Evolutionary conservation across 2,329 filamentous ascomycete species (phyloP).

Genomic region (Neopestalotiopsis sp.): DNA sequence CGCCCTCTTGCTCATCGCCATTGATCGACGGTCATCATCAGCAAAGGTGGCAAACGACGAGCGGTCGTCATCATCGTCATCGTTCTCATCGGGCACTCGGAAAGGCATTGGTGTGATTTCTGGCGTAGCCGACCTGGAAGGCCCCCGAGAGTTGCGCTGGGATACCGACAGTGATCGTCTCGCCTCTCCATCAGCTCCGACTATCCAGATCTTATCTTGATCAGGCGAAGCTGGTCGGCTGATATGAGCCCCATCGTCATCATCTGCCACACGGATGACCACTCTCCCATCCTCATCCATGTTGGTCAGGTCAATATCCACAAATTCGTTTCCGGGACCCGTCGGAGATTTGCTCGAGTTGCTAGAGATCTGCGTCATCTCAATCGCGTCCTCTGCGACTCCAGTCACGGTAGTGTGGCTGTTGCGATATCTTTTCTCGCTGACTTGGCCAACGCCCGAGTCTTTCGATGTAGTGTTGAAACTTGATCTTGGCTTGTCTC

Average conservation of each 20-base stretch:
- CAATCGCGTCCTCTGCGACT: slow-evolving; percentile 49
- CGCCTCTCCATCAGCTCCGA: slow-evolving; percentile 38
- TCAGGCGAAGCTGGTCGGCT: slow-evolving; percentile 27
- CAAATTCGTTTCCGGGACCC: slow-evolving; percentile 24
- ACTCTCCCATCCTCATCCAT: slow-evolving; percentile 51
- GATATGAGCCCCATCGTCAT: slow-evolving; percentile 42
- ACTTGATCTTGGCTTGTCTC: slow-evolving; percentile 50
- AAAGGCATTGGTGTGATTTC: slow-evolving; percentile 71
- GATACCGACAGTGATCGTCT: slow-evolving; percentile 34
- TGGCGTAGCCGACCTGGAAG: slow-evolving; percentile 50
- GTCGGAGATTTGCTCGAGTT: slow-evolving; percentile 25
- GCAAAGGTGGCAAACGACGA: slow-evolving; percentile 76
- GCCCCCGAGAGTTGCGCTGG: slow-evolving; percentile 31
- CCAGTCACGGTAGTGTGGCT: slow-evolving; percentile 38
- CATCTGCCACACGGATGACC: slow-evolving; percentile 55
- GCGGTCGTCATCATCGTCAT: slow-evolving; percentile 53
- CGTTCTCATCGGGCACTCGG: slow-evolving; percentile 53
- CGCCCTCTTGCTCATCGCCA: slow-evolving; percentile 35
- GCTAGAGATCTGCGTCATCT: slow-evolving; percentile 55
- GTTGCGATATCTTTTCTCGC: slow-evolving; percentile 43
- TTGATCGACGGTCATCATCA: slow-evolving; percentile 54
- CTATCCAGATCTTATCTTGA: slow-evolving; percentile 40
- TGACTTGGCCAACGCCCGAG: slow-evolving; percentile 58
- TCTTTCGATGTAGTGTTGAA: slow-evolving; percentile 45
- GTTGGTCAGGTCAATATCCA: slow-evolving; percentile 47